A percentile compares a stretch with the other conserved stretches of the same genome.
These are phyloP conservation scores for Otatea glauca DNA, from an alignment of 176 grass and related monocot genomes.

Conservation along the genomic window DNA sequence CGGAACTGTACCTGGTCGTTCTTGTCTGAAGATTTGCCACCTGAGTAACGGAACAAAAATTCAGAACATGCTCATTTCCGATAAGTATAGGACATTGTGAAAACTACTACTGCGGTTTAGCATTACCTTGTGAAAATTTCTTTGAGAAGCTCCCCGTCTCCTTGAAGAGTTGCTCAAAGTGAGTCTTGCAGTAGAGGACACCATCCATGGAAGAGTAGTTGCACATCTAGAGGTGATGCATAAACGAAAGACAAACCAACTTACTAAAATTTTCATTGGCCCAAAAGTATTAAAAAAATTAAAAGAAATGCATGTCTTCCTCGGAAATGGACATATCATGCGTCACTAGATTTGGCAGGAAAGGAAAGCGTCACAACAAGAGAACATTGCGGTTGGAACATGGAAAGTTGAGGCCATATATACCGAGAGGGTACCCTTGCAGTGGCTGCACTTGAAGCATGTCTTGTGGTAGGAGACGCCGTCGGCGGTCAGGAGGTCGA, in stretches of 20 bases:
- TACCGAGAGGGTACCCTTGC: slow-evolving; percentile 90
- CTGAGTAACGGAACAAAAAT: slow-evolving; percentile 26
- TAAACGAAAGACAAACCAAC: neutral
- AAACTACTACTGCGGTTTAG: neutral
- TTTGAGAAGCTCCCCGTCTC: slow-evolving; percentile 88
- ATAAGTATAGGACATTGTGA: neutral
- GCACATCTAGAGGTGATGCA: slow-evolving; percentile 61
- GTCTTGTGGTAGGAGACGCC: slow-evolving; percentile 84
- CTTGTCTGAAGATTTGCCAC: slow-evolving; percentile 55
- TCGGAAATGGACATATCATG: neutral
- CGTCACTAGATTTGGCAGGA: neutral
- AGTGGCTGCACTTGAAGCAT: slow-evolving; percentile 91
- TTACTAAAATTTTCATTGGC: neutral
- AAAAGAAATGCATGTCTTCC: neutral
- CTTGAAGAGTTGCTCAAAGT: slow-evolving; percentile 98
- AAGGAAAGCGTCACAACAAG: neutral
- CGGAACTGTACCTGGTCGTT: slow-evolving; percentile 59
- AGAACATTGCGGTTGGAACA: neutral
- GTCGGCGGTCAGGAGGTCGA: slow-evolving; percentile 87
- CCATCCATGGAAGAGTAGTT: slow-evolving; percentile 96
- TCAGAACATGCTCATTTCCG: slow-evolving; percentile 11
- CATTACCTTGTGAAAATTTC: slow-evolving; percentile 70
- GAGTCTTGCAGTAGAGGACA: slow-evolving; percentile 93
- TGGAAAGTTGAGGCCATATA: neutral
- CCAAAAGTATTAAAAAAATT: neutral